Evolutionary conservation across 2,329 filamentous ascomycete genomes (phyloP).

Genomic region (Chrysosporium keratinophilum): DNA sequence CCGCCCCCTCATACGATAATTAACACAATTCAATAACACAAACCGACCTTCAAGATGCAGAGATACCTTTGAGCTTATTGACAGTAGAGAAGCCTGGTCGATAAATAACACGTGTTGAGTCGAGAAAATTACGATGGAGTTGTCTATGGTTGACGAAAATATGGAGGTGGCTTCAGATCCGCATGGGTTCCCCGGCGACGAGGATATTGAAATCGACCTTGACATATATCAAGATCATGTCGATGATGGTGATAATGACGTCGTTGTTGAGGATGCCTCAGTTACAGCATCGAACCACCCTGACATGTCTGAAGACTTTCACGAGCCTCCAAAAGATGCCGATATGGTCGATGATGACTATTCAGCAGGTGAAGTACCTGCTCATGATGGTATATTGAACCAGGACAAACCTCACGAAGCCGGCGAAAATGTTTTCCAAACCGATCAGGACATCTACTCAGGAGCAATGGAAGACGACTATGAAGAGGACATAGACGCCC

Average conservation of each 20-base stretch:
- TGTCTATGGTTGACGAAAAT: constrained; percentile 32
- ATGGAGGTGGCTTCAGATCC: constrained; percentile 37
- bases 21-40: background rate
- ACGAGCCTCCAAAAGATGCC: constrained; percentile 31
- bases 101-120: too few species aligned
- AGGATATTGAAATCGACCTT: constrained; percentile 48
- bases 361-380: constrained; percentile 18
- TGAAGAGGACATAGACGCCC: constrained; percentile 27
- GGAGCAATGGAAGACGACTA: constrained; percentile 35
- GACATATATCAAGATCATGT: constrained; percentile 35
- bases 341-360: constrained; percentile 39
- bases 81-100: background rate
- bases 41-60: background rate
- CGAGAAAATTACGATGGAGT: constrained; percentile 26
- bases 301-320: constrained; percentile 25
- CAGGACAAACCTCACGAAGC: constrained; percentile 24
- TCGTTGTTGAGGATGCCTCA: constrained; percentile 45
- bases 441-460: constrained; percentile 22
- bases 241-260: constrained; percentile 44
- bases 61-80: background rate
- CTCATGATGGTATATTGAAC: constrained; percentile 20
- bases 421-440: constrained; percentile 17
- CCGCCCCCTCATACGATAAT: background rate
- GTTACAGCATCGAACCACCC: constrained; percentile 31
- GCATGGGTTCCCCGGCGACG: constrained; percentile 29